Conservation (phyloP, 306 rosid genomes). For the Abrus precatorius region DNA sequence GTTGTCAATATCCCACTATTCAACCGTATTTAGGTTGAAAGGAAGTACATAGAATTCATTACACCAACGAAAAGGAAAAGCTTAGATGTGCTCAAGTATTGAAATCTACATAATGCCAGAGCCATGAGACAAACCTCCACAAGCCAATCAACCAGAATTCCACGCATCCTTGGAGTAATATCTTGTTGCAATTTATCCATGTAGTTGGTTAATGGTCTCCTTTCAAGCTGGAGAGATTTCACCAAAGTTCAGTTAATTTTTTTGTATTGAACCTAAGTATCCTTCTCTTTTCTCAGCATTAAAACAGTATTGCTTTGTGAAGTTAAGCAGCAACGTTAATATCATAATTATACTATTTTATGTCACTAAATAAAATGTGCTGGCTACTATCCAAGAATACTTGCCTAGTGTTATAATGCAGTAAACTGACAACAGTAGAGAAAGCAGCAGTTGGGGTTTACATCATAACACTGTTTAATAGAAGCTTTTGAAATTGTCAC, state of each 20-base stretch:
- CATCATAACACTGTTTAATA: constrained; percentile 26
- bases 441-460: constrained; percentile 34
- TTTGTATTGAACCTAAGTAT: background rate
- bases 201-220: constrained; percentile 65
- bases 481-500: constrained; percentile 15
- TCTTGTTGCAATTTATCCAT: constrained; percentile 81
- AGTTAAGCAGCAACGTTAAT: constrained; percentile 5
- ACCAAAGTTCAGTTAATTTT: constrained; percentile 31
- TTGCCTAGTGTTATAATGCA: constrained; percentile 19
- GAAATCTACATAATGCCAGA: constrained; percentile 19
- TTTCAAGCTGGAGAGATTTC: constrained; percentile 63
- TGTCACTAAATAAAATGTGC: constrained; percentile 7
- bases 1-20: constrained; percentile 27
- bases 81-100: constrained; percentile 6
- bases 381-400: constrained; percentile 31
- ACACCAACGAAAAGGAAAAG: background rate
- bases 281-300: constrained; percentile 28
- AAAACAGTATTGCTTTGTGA: background rate
- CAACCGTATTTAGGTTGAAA: constrained; percentile 23
- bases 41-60: background rate
- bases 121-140: constrained; percentile 71
- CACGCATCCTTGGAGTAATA: constrained; percentile 80
- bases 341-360: background rate
- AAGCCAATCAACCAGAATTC: constrained; percentile 88
- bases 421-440: constrained; percentile 24